phyloP scores from a whole-genome alignment of 2,329 filamentous ascomycete genomes.

The Aphanoascus verrucosus region DNA sequence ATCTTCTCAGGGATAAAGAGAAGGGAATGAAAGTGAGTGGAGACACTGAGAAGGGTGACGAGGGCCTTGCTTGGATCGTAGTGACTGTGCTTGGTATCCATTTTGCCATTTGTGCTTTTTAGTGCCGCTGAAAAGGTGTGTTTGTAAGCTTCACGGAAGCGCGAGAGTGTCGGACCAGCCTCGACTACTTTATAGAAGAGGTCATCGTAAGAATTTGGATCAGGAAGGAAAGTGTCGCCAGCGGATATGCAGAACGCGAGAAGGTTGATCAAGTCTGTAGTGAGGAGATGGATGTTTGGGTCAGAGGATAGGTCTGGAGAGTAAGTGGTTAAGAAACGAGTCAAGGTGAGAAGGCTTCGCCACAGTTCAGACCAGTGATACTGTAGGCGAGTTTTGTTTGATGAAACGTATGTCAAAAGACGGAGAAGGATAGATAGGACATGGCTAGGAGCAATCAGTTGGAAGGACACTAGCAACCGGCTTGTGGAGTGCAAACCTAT shows the following conservation, averaged over 20 bases:
- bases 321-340: constrained; percentile 85
- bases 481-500: constrained; percentile 42
- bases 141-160: constrained; percentile 70
- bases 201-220: constrained; percentile 81
- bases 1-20: constrained; percentile 48
- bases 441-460: constrained; percentile 37
- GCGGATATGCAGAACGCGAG: constrained; percentile 73
- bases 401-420: constrained; percentile 71
- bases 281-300: constrained; percentile 58
- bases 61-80: constrained; percentile 17
- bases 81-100: constrained; percentile 17
- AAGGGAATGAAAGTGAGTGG: constrained; percentile 73
- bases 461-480: not conserved
- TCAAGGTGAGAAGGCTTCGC: constrained; percentile 73
- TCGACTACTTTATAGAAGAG: constrained; percentile 98
- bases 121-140: constrained; percentile 22
- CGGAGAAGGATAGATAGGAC: constrained; percentile 73
- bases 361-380: constrained; percentile 98
- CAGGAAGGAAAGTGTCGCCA: constrained; percentile 84
- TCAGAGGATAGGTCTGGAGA: constrained; percentile 61
- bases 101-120: constrained; percentile 2
- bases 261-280: constrained; percentile 69
- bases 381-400: constrained; percentile 64
- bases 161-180: constrained; percentile 67
- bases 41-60: constrained; percentile 58